phyloP scores from a whole-genome alignment of 768 basidiomycete genomes.

The Thelephora aurantiotincta region DNA sequence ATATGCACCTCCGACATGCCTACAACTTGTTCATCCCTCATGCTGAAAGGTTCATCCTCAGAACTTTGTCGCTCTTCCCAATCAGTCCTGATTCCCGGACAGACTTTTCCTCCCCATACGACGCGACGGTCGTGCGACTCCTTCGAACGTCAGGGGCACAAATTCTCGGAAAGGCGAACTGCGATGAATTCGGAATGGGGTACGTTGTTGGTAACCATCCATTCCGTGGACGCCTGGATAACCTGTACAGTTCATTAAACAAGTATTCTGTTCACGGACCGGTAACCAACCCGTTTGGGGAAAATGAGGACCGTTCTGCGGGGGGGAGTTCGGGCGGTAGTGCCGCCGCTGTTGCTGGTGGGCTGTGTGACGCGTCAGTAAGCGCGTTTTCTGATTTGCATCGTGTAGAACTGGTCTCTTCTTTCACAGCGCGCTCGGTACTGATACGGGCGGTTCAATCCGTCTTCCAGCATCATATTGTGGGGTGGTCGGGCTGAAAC shows the following conservation, averaged over 20 bases:
- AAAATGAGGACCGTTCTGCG: slow-evolving; percentile 41
- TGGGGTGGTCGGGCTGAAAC: slow-evolving; percentile 84
- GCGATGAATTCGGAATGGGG: slow-evolving; percentile 99
- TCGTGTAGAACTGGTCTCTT: slow-evolving; percentile 2
- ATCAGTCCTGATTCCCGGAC: background rate
- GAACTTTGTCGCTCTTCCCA: background rate
- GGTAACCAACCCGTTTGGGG: slow-evolving; percentile 55
- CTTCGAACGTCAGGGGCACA: slow-evolving; percentile 50
- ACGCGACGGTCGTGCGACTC: slow-evolving; percentile 69
- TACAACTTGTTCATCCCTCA: slow-evolving; percentile 67
- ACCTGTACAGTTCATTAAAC: slow-evolving; percentile 55
- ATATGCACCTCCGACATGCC: slow-evolving; percentile 56
- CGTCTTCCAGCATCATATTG: slow-evolving; percentile 91
- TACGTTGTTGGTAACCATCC: slow-evolving; percentile 20
- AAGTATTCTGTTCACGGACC: slow-evolving; percentile 60
- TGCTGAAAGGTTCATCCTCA: slow-evolving; percentile 40
- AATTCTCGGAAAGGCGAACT: slow-evolving; percentile 82
- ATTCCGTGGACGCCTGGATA: background rate
- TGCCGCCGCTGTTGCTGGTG: slow-evolving; percentile 82
- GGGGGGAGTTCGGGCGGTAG: slow-evolving; percentile 95
- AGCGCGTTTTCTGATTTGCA: background rate
- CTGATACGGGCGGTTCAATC: slow-evolving; percentile 92
- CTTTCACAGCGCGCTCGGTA: slow-evolving; percentile 62
- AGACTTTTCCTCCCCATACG: slow-evolving; percentile 73
- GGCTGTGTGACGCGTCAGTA: slow-evolving; percentile 72